phyloP scores from a whole-genome alignment of 257 asterid species.

The Ocimum tenuiflorum region DNA sequence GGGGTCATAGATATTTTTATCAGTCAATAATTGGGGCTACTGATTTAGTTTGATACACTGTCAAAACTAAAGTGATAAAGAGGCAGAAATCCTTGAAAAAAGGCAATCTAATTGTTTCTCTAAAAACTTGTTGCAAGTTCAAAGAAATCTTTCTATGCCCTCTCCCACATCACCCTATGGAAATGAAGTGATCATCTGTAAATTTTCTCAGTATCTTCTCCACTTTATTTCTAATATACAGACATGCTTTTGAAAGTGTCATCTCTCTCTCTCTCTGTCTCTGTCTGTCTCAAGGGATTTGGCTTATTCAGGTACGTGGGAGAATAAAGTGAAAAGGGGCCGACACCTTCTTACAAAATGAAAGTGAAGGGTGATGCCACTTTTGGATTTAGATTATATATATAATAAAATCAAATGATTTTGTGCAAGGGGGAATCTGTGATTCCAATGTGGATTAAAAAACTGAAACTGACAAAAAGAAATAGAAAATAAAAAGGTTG shows the following conservation, averaged over 20 bases:
- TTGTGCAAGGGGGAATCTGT: conserved; percentile 37
- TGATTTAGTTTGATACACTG: conserved; percentile 33
- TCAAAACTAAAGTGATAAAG: conserved; percentile 29
- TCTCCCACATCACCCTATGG: conserved; percentile 5
- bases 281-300: neutral
- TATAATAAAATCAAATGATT: conserved; percentile 20
- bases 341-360: conserved; percentile 60
- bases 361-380: conserved; percentile 52
- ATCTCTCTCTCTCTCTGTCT: neutral
- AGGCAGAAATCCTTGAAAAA: conserved; percentile 27
- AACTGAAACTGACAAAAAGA: conserved; percentile 2
- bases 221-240: conserved; percentile 13
- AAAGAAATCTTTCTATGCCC: conserved; percentile 27
- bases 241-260: conserved; percentile 13
- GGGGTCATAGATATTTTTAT: conserved; percentile 19
- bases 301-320: conserved; percentile 37
- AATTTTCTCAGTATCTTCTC: neutral
- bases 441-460: conserved; percentile 34
- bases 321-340: conserved; percentile 92
- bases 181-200: conserved; percentile 17
- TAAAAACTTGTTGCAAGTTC: conserved; percentile 31
- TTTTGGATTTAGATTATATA: conserved; percentile 29
- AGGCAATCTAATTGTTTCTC: conserved; percentile 36
- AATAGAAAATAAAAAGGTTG: conserved; percentile 1
- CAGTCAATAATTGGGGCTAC: conserved; percentile 63